Percentiles rank a stretch among this genome's conserved stretches.
Conservation (phyloP, 176 grass and related monocot species). For the Avena atlantica region DNA sequence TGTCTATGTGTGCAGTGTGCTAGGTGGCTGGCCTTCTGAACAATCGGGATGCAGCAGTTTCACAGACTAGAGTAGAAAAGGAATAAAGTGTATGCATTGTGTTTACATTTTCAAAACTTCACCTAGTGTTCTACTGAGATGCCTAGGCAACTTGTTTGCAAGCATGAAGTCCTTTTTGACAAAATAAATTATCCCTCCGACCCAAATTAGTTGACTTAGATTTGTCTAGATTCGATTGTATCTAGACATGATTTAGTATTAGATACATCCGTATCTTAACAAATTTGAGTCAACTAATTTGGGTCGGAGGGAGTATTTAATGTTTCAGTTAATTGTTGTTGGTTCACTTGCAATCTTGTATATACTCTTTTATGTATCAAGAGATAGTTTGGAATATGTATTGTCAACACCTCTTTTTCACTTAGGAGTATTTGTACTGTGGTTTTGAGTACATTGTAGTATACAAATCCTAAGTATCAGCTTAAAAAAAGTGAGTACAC, state of each 20-base stretch:
- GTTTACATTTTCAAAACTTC: constrained; percentile 14
- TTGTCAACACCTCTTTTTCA: neutral
- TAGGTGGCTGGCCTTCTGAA: neutral
- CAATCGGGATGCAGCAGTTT: constrained; percentile 23
- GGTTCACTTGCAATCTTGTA: neutral
- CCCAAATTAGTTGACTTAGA: too few relatives aligned
- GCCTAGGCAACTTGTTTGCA: neutral
- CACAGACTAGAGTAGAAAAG: constrained; percentile 18
- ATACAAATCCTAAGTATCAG: neutral
- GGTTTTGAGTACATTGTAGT: neutral
- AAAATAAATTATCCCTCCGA: too few relatives aligned
- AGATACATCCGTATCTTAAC: too few relatives aligned
- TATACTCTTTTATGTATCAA: constrained; percentile 1
- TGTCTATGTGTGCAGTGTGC: neutral
- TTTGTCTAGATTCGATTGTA: too few relatives aligned
- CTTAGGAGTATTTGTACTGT: neutral
- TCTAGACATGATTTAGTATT: neutral
- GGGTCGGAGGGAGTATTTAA: neutral
- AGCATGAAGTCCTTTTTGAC: neutral
- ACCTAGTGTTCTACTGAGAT: neutral
- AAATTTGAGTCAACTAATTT: too few relatives aligned
- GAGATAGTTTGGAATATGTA: neutral
- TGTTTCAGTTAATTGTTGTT: neutral
- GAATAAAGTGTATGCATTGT: neutral
- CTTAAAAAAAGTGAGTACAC: neutral